Evolutionary conservation across 768 basidiomycete species (phyloP).

Genomic region (Suillus discolor): DNA sequence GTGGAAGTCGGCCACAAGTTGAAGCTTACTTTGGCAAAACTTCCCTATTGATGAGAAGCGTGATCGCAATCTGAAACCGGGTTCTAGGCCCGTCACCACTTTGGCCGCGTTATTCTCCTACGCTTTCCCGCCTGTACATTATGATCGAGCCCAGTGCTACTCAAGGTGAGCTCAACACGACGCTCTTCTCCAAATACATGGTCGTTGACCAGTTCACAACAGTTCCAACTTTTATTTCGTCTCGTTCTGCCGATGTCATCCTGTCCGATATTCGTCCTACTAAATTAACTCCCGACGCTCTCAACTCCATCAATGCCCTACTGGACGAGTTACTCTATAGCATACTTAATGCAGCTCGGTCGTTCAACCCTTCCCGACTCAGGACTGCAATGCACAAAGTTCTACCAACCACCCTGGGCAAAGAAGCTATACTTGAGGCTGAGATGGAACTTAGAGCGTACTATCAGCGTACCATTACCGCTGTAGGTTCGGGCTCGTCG

Average conservation of each 20-base stretch:
- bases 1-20: background rate
- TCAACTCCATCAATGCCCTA: slow-evolving; percentile 75
- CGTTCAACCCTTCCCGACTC: slow-evolving; percentile 73
- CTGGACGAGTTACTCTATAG: slow-evolving; percentile 84
- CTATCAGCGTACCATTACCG: slow-evolving; percentile 68
- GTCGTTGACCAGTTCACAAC: slow-evolving; percentile 10
- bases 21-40: slow-evolving; percentile 6
- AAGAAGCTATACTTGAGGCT: slow-evolving; percentile 90
- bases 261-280: slow-evolving; percentile 94
- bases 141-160: slow-evolving; percentile 49
- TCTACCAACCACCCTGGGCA: slow-evolving; percentile 80
- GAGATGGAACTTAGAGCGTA: slow-evolving; percentile 91
- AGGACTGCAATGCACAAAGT: slow-evolving; percentile 71
- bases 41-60: slow-evolving; percentile 8
- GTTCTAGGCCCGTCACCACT: slow-evolving; percentile 4
- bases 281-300: slow-evolving; percentile 77
- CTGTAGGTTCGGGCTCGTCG: slow-evolving; percentile 30
- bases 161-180: slow-evolving; percentile 39
- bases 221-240: slow-evolving; percentile 79
- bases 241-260: slow-evolving; percentile 86
- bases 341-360: slow-evolving; percentile 65
- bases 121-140: slow-evolving; percentile 25
- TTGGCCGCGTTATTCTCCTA: slow-evolving; percentile 10
- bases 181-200: slow-evolving; percentile 9
- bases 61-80: slow-evolving; percentile 12